Conservation (phyloP, 305 asterid genomes). For the Coffea humblotiana region DNA sequence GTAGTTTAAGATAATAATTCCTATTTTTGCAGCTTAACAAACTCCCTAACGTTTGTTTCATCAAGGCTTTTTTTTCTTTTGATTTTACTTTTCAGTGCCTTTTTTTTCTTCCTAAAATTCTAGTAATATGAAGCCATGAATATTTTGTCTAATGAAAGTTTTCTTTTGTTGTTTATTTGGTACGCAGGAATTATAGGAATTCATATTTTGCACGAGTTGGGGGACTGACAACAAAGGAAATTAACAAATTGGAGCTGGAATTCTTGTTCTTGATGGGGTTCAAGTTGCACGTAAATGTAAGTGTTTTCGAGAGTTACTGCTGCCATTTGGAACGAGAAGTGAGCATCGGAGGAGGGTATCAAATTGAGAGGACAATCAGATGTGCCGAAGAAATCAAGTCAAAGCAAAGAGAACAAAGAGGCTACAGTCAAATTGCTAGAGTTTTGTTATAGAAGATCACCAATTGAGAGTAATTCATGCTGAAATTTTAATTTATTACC, state of each 20-base stretch:
- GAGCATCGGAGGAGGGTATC: slow-evolving; percentile 89
- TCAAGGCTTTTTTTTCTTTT: too few species aligned
- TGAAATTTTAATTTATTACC: not conserved
- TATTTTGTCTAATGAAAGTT: not conserved
- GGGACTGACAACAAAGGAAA: slow-evolving; percentile 61
- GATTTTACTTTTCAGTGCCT: too few species aligned
- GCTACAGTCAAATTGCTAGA: slow-evolving; percentile 46
- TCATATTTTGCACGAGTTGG: slow-evolving; percentile 92
- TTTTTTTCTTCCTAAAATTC: too few species aligned
- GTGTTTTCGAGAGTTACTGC: slow-evolving; percentile 88
- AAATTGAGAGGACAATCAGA: slow-evolving; percentile 77
- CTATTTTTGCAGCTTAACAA: too few species aligned
- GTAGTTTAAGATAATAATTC: too few species aligned
- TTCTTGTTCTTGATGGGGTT: slow-evolving; percentile 76
- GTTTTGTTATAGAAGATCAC: slow-evolving; percentile 41
- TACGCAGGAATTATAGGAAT: slow-evolving; percentile 77
- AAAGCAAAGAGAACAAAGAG: slow-evolving; percentile 42
- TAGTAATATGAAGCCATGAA: not conserved
- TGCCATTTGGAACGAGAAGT: slow-evolving; percentile 95
- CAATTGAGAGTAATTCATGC: too few species aligned
- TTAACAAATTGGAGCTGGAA: slow-evolving; percentile 73
- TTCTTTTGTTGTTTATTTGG: not conserved
- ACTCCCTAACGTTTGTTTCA: too few species aligned
- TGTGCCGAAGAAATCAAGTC: slow-evolving; percentile 89
- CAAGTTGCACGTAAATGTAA: slow-evolving; percentile 86